A percentile compares a stretch with the other conserved stretches of the same genome.
Evolutionary conservation across 2,329 filamentous ascomycete species (phyloP).

Genomic region (Chlorencoelia australis): DNA sequence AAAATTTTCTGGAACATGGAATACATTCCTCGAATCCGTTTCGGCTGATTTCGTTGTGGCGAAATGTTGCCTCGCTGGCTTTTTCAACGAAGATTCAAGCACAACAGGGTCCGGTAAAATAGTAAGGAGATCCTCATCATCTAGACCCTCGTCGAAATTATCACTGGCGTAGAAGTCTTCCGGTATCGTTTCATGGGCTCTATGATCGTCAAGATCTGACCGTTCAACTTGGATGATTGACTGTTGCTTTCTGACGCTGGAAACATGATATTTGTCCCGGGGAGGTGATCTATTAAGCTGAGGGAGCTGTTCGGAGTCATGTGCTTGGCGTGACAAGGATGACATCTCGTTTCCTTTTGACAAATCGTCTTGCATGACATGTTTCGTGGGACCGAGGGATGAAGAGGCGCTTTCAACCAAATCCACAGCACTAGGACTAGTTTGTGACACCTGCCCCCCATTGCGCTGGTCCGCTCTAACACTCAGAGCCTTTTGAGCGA

Average conservation of each 20-base stretch:
- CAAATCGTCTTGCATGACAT: background rate
- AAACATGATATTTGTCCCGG: no score
- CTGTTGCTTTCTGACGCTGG: no score
- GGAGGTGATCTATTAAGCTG: background rate
- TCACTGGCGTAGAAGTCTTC: constrained; percentile 4
- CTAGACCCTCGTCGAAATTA: constrained; percentile 19
- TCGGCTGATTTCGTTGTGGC: no score
- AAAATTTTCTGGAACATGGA: no score
- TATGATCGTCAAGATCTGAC: constrained; percentile 6
- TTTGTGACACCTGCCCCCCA: background rate
- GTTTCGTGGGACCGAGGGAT: no score
- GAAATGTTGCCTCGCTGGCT: background rate
- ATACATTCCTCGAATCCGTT: no score
- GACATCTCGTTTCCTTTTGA: background rate
- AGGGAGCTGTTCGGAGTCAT: background rate
- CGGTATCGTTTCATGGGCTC: background rate
- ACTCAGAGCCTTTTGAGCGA: background rate
- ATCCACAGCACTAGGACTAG: background rate
- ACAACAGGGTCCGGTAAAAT: constrained; percentile 8
- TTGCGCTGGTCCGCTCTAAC: no score
- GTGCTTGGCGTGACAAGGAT: background rate
- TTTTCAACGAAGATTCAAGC: background rate
- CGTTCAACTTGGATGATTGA: constrained; percentile 5
- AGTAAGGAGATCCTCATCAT: constrained; percentile 20
- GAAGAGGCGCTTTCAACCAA: background rate